Evolutionary conservation across 192 early-diverging fungal genomes (phyloP), one percentile per base, ranked within the genome.

Genomic region (Umbelopsis ramanniana): DNA sequence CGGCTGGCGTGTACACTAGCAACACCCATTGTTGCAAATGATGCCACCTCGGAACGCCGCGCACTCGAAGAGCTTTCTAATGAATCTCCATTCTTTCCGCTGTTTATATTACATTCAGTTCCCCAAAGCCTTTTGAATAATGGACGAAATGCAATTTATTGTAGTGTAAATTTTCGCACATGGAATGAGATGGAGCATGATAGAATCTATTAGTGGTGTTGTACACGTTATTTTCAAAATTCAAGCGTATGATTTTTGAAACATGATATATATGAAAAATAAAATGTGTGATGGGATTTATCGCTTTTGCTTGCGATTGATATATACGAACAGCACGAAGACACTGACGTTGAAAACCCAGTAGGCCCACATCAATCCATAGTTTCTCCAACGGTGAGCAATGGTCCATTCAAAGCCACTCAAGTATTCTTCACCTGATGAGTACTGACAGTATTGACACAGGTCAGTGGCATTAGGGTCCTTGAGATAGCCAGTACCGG

Each of bases 331-430:
- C 22, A 71, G 50, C 23, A 85, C n/a, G 67, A 74, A 78, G 10
- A 89, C 77, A 12, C 81, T 8, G 17, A 87, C 69, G 71, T 94
- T 93, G 70, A 92, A 90, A 0, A 47, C 77, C 11, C 78, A 77
- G 74, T 86, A 92, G 10, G 77, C 81, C 19, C 86, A 75, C 67
- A 94, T 60, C 45, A 93, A 89, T 29, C 88, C 87, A 77, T 89
- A 77, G 75, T 93, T 91, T 73, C 91, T 85, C 90, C 90, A 94
- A 19, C 84, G 83, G 72, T 93, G 40, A 33, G 50, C 47, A 71
- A 83, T 89, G 73, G 69, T 76, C 83, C 84, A 85, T 68, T 70
- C 81, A 14, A 87, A 72, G 9, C 55, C 23, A 0, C 21, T 68
- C 11, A 60, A 60, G 67, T 68, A 84, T 1, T 48, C 46, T 19